Evolutionary conservation across 2,329 filamentous ascomycete genomes (phyloP).

Genomic region (Pseudogymnoascus pannorum): DNA sequence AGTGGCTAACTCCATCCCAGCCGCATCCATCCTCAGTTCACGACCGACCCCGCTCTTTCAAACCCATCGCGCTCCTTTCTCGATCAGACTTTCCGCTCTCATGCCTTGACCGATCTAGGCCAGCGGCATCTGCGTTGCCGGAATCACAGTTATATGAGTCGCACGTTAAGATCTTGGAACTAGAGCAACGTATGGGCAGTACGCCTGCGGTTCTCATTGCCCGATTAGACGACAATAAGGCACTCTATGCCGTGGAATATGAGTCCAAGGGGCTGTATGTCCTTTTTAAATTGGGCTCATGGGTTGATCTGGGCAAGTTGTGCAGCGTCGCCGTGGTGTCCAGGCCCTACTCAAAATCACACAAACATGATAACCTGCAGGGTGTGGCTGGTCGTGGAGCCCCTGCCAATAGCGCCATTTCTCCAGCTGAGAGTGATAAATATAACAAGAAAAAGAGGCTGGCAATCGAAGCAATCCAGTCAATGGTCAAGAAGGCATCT

Average conservation of each 20-base stretch:
- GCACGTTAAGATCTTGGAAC: conserved; percentile 55
- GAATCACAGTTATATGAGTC: conserved; percentile 53
- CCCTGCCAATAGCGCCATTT: conserved; percentile 3
- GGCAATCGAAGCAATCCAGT: conserved; percentile 58
- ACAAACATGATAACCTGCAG: conserved; percentile 25
- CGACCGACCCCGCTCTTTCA: conserved; percentile 46
- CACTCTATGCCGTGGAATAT: conserved; percentile 58
- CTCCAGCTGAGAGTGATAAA: conserved; percentile 18
- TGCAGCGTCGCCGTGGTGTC: conserved; percentile 42
- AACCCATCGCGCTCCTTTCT: conserved; percentile 55
- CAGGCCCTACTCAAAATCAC: conserved; percentile 29
- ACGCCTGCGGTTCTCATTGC: conserved; percentile 53
- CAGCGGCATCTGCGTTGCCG: conserved; percentile 43
- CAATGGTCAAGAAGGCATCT: conserved; percentile 45
- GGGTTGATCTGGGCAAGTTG: conserved; percentile 55
- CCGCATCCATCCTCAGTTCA: conserved; percentile 48
- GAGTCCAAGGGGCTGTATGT: conserved; percentile 55
- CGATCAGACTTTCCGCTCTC: conserved; percentile 55
- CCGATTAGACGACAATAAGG: conserved; percentile 46
- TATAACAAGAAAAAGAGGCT: conserved; percentile 45
- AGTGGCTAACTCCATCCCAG: conserved; percentile 32
- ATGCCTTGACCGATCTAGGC: conserved; percentile 43
- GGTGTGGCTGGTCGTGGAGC: background rate
- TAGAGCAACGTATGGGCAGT: conserved; percentile 51
- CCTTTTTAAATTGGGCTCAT: conserved; percentile 59